phyloP scores from a whole-genome alignment of 2,329 filamentous ascomycete species.

The Ophiostoma sp. region DNA sequence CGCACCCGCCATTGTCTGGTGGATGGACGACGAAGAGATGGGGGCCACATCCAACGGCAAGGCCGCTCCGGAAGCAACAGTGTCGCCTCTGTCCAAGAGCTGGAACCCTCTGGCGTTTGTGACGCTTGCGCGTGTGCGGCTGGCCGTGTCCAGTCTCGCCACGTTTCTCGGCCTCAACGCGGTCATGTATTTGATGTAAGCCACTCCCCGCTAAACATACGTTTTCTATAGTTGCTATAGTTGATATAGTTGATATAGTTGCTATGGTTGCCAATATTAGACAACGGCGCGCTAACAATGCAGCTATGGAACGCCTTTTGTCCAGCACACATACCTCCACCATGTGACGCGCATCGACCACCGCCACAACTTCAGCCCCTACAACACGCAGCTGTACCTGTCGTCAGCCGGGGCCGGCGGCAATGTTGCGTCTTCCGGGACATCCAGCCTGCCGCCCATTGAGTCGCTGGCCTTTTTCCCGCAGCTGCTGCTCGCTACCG shows the following conservation, averaged over 20 bases:
- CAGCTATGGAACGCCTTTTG: slow-evolving; percentile 73
- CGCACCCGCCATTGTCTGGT: slow-evolving; percentile 73
- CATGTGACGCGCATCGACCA: slow-evolving; percentile 92
- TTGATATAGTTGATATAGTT: too few relatives aligned
- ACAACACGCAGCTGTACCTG: slow-evolving; percentile 86
- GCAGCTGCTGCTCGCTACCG: slow-evolving; percentile 72
- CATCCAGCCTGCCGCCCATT: slow-evolving; percentile 40
- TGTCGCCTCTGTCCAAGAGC: slow-evolving; percentile 29
- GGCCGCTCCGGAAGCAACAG: slow-evolving; percentile 9
- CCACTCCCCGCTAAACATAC: not conserved
- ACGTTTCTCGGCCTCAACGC: slow-evolving; percentile 71
- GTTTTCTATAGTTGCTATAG: not conserved
- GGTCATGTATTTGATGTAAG: slow-evolving; percentile 71
- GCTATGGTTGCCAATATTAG: not conserved
- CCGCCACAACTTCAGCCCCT: slow-evolving; percentile 96
- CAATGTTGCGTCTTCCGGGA: slow-evolving; percentile 27
- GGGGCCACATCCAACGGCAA: slow-evolving; percentile 17
- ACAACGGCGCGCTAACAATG: not conserved
- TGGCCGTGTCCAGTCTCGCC: slow-evolving; percentile 60
- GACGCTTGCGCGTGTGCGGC: slow-evolving; percentile 50
- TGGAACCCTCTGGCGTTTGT: slow-evolving; percentile 38
- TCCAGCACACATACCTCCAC: slow-evolving; percentile 87
- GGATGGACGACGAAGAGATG: slow-evolving; percentile 59
- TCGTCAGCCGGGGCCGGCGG: slow-evolving; percentile 54
- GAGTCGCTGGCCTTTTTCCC: slow-evolving; percentile 86